phyloP scores from a whole-genome alignment of 2,329 filamentous ascomycete genomes.

The Penicillium brasilianum region DNA sequence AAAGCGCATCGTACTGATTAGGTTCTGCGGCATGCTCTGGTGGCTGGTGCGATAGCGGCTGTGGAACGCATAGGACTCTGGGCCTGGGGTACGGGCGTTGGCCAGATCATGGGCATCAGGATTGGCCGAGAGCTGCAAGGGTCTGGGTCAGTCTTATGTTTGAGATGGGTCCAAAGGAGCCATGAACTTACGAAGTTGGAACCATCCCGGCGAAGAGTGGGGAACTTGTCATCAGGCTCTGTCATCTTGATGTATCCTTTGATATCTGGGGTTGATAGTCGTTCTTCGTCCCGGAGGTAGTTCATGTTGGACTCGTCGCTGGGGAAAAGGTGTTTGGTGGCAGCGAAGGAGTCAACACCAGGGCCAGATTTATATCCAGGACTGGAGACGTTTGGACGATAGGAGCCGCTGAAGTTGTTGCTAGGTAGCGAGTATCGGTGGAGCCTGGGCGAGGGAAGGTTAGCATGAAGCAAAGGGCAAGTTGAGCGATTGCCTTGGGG shows the following conservation, averaged over 20 bases:
- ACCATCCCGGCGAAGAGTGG: conserved; percentile 64
- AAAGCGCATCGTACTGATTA: conserved; percentile 49
- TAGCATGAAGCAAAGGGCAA: not conserved
- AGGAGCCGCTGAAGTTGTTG: conserved; percentile 48
- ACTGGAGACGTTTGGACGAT: conserved; percentile 35
- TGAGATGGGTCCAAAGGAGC: not conserved
- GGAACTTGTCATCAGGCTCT: conserved; percentile 81
- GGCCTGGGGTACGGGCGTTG: conserved; percentile 68
- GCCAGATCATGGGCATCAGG: conserved; percentile 82
- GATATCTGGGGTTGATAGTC: conserved; percentile 66
- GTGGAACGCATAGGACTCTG: conserved; percentile 69
- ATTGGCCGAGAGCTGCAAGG: conserved; percentile 74
- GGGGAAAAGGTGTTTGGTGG: conserved; percentile 83
- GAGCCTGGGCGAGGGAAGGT: conserved; percentile 50
- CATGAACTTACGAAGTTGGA: conserved; percentile 58
- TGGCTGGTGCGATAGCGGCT: conserved; percentile 70
- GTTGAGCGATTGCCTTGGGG: not conserved
- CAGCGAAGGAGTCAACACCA: conserved; percentile 82
- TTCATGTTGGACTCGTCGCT: conserved; percentile 70
- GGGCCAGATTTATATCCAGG: conserved; percentile 34
- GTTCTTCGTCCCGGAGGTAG: conserved; percentile 51
- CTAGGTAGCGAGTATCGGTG: conserved; percentile 96
- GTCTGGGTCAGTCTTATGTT: conserved; percentile 39
- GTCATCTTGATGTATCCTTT: conserved; percentile 73
- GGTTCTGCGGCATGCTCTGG: conserved; percentile 64